Evolutionary conservation across 2,329 filamentous ascomycete species (phyloP), one percentile per base, ranked within the genome.

Genomic region (Fusarium graminum): DNA sequence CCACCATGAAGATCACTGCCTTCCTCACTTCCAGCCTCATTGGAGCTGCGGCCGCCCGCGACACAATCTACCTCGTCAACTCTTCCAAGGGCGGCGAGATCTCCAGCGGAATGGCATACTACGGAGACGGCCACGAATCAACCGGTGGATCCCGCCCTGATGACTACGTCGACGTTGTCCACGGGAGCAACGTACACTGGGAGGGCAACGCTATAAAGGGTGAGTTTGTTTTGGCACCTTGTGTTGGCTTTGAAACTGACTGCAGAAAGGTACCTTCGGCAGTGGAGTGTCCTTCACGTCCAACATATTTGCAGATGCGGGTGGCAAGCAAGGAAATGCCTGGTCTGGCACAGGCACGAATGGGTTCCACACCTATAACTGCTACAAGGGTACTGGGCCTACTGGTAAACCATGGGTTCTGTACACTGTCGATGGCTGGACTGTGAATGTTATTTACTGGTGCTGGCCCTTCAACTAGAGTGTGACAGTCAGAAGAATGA

Each of bases 281-380:
- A 59, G 28, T 1, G 55, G 52, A 0, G 55, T 59, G 11, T 41
- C 28, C 2, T 58, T 58, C 16, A 58, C 55, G 0, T 49, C 55
- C 8, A 59, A 50, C 3, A 58, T 58, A 8, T 36, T 58, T 14
- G 34, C 52, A 4, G 34, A 58, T 4, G 55, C 55, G 2, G 29
- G 9, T 0, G 40, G 5, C 1, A 58, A 59, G 10, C 34, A 40
- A 4, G 19, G n/a, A 0, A 58, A 59, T 17, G 12, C 30, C 2
- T 59, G 55, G 55, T 12, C 10, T 17, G 55, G 52, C 2, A 58
- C 55, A 4, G 55, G 55, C 6, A 49, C 16, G 3, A 59, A 59
- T 0, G 52, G 52, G 1, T 58, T 36, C 28, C 54, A 58, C 12
- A 46, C 26, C 0, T 59, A 32, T 2, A 59, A 55, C 11, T 59